Base-by-base conservation (phyloP, 192 early-diverging fungal species). In the Mortierella antarctica region DNA sequence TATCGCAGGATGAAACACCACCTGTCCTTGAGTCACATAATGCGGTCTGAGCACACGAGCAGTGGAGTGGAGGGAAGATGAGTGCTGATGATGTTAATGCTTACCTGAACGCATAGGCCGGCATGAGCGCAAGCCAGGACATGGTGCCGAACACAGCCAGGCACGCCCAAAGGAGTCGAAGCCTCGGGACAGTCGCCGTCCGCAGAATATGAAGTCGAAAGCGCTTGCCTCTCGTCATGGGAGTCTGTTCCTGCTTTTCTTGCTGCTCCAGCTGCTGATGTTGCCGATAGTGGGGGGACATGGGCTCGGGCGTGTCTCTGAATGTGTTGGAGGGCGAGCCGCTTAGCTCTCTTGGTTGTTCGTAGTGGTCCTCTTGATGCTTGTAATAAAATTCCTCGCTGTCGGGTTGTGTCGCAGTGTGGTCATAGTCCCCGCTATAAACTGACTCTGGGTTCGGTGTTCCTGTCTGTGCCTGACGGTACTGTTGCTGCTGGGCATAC, bases 91-190 rank as follows among this genome's bases (percentile, higher is more conserved):
- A 31, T 31, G 31, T 2, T 31, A 3, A 31, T 31, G 31, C 23
- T 21, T 79, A 79, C 77, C 77, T 67, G 55, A 80, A 80, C 42
- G 70, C 77, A 53, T 68, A 80, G 15, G 77, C 77, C 4, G 77
- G 77, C 54, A 71, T 80, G 47, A 80, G 39, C 14, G 77, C 57
- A 15, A 80, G 57, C 77, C 77, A 80, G 42, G 77, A 40, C 77
- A 80, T 80, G 41, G 52, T 47, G 14, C 65, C 59, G 20, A 72
- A 67, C 5, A 72, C 48, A 5, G 60, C 70, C 23, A 80, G 47
- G 6, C 71, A 65, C 23, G 57, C 58, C 77, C 77, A 80, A 6
- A 72, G 39, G 39, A 63, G 20, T 8, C 49, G 77, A 0, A 80
- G 65, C 17, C 70, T 18, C 14, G 21, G 53, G n/a, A 80, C 70